phyloP scores from a whole-genome alignment of 2,329 filamentous ascomycete genomes.

The Apiospora malaysiana region DNA sequence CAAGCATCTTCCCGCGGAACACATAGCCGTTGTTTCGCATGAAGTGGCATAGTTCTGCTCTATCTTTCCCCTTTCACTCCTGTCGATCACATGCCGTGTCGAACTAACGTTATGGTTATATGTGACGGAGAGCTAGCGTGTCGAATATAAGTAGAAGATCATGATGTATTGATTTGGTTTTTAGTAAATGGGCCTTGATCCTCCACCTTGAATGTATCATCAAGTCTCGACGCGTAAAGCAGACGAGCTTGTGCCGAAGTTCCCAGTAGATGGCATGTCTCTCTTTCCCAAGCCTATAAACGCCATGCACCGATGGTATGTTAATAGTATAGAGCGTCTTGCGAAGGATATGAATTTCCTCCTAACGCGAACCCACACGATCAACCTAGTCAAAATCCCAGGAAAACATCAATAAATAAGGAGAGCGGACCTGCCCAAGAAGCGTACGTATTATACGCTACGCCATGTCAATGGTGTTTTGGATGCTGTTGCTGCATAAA shows the following conservation, averaged over 20 bases:
- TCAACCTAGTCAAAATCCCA: neutral
- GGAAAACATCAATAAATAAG: too few relatives aligned
- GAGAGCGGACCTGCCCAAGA: conserved; percentile 5
- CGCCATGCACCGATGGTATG: conserved; percentile 11
- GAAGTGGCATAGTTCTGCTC: neutral
- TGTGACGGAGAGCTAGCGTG: neutral
- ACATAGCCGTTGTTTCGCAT: neutral
- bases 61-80: neutral
- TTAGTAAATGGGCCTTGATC: neutral
- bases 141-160: too few relatives aligned
- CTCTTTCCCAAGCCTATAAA: neutral
- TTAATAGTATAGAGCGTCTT: neutral
- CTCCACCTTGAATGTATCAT: neutral
- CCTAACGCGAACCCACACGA: neutral
- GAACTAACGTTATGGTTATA: neutral
- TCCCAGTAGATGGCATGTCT: neutral
- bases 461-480: neutral
- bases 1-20: neutral
- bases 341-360: neutral
- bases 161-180: too few relatives aligned
- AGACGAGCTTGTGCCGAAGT: neutral
- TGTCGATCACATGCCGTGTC: neutral
- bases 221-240: neutral
- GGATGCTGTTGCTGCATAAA: neutral
- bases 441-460: neutral